These are phyloP conservation scores for Microcyclosporella mali DNA, from an alignment of 2,329 filamentous ascomycete species.

Conservation along the genomic window DNA sequence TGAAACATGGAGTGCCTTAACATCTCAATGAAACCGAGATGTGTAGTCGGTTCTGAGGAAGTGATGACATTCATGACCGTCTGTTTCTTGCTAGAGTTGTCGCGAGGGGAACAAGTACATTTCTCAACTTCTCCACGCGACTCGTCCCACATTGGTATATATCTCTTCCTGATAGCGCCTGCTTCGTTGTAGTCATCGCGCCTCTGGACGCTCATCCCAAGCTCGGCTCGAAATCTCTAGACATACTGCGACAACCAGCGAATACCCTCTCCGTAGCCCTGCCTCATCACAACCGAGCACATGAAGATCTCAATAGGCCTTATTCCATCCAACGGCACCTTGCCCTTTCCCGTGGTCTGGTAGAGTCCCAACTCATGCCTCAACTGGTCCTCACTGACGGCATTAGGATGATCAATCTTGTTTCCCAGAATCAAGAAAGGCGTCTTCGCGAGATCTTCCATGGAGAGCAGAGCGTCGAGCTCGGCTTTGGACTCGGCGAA, in stretches of 20 bases:
- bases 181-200: no score
- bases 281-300: constrained; percentile 98
- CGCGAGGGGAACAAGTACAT: no score
- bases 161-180: no score
- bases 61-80: no score
- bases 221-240: constrained; percentile 46
- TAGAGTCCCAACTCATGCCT: constrained; percentile 87
- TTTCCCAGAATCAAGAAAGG: constrained; percentile 95
- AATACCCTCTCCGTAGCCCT: constrained; percentile 85
- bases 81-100: no score
- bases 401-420: constrained; percentile 98
- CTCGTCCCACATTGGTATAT: no score
- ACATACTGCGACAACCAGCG: constrained; percentile 88
- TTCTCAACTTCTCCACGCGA: no score
- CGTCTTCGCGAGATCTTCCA: constrained; percentile 95
- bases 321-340: constrained; percentile 85
- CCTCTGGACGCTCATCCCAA: no score
- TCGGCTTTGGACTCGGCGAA: constrained; percentile 93
- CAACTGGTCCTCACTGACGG: constrained; percentile 91
- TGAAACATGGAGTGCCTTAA: no score
- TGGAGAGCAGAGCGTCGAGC: constrained; percentile 83
- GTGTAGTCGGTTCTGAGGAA: no score
- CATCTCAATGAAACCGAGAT: no score
- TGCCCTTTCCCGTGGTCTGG: constrained; percentile 91
- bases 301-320: constrained; percentile 96